Conservation (phyloP, 2,329 filamentous ascomycete species). For the Xenoacremonium recifei region DNA sequence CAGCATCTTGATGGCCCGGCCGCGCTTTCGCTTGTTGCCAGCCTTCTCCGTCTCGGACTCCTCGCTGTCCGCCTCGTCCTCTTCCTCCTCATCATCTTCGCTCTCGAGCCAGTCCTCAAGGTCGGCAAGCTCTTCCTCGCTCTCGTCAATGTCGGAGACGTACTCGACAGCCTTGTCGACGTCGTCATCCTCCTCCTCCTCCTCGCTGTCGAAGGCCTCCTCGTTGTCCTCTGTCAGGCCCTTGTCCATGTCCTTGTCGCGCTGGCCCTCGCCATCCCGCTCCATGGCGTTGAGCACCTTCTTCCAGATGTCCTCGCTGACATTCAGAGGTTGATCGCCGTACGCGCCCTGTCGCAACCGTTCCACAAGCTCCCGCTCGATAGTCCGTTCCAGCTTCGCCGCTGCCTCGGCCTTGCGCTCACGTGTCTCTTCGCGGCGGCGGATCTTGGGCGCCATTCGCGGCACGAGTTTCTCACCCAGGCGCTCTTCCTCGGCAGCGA, state of each 20-base stretch:
- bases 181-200: constrained; percentile 65
- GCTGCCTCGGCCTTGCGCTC: constrained; percentile 77
- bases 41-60: constrained; percentile 56
- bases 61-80: constrained; percentile 56
- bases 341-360: constrained; percentile 89
- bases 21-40: constrained; percentile 56
- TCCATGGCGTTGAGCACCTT: constrained; percentile 92
- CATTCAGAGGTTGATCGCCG: constrained; percentile 90
- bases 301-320: constrained; percentile 95
- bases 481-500: constrained; percentile 86
- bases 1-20: constrained; percentile 45
- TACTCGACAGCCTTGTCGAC: constrained; percentile 85
- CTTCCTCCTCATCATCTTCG: constrained; percentile 60
- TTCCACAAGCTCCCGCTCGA: constrained; percentile 93
- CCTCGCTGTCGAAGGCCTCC: constrained; percentile 65
- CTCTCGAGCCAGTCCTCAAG: constrained; percentile 92
- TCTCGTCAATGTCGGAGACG: constrained; percentile 85
- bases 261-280: constrained; percentile 75
- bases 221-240: constrained; percentile 79
- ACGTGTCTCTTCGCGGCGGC: constrained; percentile 70
- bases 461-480: constrained; percentile 86
- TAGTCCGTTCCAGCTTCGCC: constrained; percentile 92
- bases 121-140: constrained; percentile 74
- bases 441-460: constrained; percentile 87
- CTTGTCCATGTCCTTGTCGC: constrained; percentile 86